Base-by-base conservation (phyloP, 2,329 filamentous ascomycete genomes). In the Xylaria digitata region DNA sequence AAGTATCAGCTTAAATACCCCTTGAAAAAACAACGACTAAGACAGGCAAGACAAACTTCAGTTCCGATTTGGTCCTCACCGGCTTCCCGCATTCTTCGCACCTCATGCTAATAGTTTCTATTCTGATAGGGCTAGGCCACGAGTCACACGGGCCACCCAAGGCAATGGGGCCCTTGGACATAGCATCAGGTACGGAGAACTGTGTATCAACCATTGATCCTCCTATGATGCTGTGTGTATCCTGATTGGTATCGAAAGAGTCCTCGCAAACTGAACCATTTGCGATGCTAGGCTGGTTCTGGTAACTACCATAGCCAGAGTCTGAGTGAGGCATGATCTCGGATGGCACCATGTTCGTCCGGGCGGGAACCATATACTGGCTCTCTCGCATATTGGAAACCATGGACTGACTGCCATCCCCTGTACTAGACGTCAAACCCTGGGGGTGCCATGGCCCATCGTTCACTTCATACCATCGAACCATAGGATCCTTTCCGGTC, bases 31-130 rank as follows among this genome's bases (percentile, higher is more conserved):
- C 17, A 52, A 53, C 2, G 52, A 17, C 43, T 34, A n/a, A 15
- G 13, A 32, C 30, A 19, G 19, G 26, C 15, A 63, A 57, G 2
- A 74, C 82, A 66, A 80, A 89, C 87, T 83, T 88, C 58, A 86
- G 73, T 71, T 88, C 86, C 1, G 86, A 88, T 62, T 79, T 82
- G 1, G 85, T 89, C 74, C 81, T 86, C 60, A 85, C 75, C 2
- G 8, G 6, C 32, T 77, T 78, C 0, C 76, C 40, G 70, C 86
- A 89, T 0, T 67, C 68, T 3, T 70, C 66, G 53, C 85, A 87
- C 7, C 7, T 59, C 46, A 69, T 45, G 43, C 78, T 72, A 37
- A 61, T 64, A 3, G 60, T 67, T 8, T 72, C 69, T 49, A 67
- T 23, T 6, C 70, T 72, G 7, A 71, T 42, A 6, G 5, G 50